A percentile compares a stretch with the other conserved stretches of the same genome.
phyloP scores from a whole-genome alignment of 1,284 basidiomycete genomes.

The Meripilus lineatus region DNA sequence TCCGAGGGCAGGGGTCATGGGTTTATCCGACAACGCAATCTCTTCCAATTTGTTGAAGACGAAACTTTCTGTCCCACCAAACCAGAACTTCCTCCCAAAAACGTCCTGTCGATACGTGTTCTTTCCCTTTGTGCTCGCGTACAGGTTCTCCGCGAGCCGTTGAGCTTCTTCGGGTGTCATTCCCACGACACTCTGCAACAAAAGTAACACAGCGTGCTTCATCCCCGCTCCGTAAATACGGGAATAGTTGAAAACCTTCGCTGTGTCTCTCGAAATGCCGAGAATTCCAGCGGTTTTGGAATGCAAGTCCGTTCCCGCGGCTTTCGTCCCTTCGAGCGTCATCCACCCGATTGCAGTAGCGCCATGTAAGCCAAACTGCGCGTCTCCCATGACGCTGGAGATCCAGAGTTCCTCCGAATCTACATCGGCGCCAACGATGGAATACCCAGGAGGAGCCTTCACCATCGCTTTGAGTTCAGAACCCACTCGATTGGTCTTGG shows the following conservation, averaged over 20 bases:
- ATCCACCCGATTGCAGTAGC: slow-evolving; percentile 99
- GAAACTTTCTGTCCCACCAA: slow-evolving; percentile 93
- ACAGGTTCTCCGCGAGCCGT: slow-evolving; percentile 80
- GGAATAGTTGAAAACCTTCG: slow-evolving; percentile 99
- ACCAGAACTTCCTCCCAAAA: slow-evolving; percentile 89
- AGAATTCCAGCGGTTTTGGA: slow-evolving; percentile 95
- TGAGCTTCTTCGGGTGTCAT: slow-evolving; percentile 81
- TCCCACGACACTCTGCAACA: slow-evolving; percentile 82
- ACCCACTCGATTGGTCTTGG: slow-evolving; percentile 95
- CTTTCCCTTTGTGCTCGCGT: slow-evolving; percentile 91
- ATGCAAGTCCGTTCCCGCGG: slow-evolving; percentile 92
- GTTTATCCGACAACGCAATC: slow-evolving; percentile 85
- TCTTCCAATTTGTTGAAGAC: slow-evolving; percentile 99
- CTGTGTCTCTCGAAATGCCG: slow-evolving; percentile 90
- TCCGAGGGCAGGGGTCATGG: slow-evolving; percentile 89
- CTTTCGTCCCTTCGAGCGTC: slow-evolving; percentile 99
- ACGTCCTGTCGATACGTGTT: slow-evolving; percentile 69
- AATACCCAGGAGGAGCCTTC: slow-evolving; percentile 88
- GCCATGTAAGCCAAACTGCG: slow-evolving; percentile 96
- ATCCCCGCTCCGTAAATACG: slow-evolving; percentile 98
- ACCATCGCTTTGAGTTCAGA: slow-evolving; percentile 99
- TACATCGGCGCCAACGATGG: slow-evolving; percentile 96
- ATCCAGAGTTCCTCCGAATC: slow-evolving; percentile 99
- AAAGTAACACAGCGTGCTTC: slow-evolving; percentile 86
- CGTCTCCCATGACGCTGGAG: slow-evolving; percentile 97